Conservation (phyloP, 768 basidiomycete genomes). For the Mycena kentingensis region DNA sequence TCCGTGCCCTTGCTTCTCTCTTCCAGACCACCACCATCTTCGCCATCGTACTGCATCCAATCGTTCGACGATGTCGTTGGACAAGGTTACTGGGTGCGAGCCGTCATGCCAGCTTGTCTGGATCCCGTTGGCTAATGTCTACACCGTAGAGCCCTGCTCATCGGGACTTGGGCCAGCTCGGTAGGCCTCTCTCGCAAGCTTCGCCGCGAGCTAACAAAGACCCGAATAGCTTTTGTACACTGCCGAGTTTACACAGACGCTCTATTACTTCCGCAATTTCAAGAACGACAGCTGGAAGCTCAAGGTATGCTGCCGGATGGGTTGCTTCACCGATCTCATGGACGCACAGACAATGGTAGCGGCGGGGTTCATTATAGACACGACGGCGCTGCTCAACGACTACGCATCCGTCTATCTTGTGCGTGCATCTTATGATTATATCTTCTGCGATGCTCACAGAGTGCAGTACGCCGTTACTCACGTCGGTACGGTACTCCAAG, state of each 20-base stretch:
- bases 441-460: neutral
- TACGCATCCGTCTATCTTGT: neutral
- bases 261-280: neutral
- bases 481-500: neutral
- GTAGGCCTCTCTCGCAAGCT: neutral
- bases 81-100: no score
- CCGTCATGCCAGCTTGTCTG: no score
- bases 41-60: no score
- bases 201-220: neutral
- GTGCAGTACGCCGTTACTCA: neutral
- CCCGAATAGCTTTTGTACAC: neutral
- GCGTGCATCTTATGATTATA: neutral
- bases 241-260: neutral
- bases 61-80: no score
- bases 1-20: no score
- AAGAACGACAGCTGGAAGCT: neutral
- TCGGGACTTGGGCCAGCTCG: conserved; percentile 1
- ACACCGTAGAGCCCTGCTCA: neutral
- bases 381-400: neutral
- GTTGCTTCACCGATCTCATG: neutral
- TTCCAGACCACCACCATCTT: no score
- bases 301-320: neutral
- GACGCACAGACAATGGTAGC: neutral
- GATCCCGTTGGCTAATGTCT: no score
- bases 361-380: neutral